Base-by-base conservation (phyloP, 352 stramenopile genomes). In the Globisporangium solare region DNA sequence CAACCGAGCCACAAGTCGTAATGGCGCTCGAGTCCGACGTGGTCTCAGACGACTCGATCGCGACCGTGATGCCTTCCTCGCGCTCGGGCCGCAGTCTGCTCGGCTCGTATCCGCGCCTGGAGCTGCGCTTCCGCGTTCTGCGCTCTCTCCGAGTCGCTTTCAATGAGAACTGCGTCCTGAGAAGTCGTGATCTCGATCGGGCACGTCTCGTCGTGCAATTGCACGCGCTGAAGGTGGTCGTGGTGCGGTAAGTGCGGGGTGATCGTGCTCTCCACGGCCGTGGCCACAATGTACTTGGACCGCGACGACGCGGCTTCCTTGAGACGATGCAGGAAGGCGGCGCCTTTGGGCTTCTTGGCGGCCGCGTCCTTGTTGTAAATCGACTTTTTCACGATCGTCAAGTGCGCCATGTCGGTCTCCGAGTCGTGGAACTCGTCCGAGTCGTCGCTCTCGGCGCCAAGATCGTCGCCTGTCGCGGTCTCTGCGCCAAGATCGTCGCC, bases 301-400 rank as follows among this genome's bases (percentile, higher is more conserved):
- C 54, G 58, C 27, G 54, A 51, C 24, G 64, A 59, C 32, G 52
- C 61, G 10, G 50, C 69, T 45, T 72, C 67, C 24, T 68, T 65
- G 45, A 79, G 51, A 17, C 70, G 67, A 14, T 52, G 56, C 4
- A 79, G 47, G n/a, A 76, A 67, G 0, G 60, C 54, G 2, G 70
- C 69, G 10, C 72, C 73, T 11, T 6, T 41, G 42, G 32, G 41
- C 35, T 59, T 64, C 21, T 42, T 12, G 10, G 39, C 18, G 51
- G 27, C 27, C 6, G 27, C 22, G 18, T 79, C 64, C 42, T 84
- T 87, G 70, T 84, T 87, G 70, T 79, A 88, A 18, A 87, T 78
- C 49, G 79, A 88, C 51, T 89, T 89, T 48, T 74, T 80, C 17
- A 89, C 77, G 24, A 89, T 43, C 15, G 68, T 56, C 37, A 73